Conservation (phyloP, 345 rosid genomes). For the Trapa incisa region DNA sequence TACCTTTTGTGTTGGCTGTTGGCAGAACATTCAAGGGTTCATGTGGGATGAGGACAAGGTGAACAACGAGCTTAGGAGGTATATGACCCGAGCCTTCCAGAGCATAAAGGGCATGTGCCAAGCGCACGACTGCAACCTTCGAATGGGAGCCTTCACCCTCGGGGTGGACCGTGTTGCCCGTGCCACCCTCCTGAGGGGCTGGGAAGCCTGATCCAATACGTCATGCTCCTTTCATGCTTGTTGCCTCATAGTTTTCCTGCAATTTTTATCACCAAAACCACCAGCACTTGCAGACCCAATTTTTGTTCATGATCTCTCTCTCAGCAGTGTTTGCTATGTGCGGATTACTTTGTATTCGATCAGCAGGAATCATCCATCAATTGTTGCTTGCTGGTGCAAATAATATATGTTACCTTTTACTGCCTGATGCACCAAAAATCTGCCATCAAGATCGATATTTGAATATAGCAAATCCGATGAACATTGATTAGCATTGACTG, state of each 20-base stretch:
- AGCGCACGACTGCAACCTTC: constrained; percentile 67
- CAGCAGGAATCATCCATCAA: not conserved
- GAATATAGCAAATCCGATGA: too few species aligned
- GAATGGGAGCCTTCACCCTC: constrained; percentile 99
- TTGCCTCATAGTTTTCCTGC: not conserved
- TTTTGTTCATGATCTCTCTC: not conserved
- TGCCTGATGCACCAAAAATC: too few species aligned
- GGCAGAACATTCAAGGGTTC: constrained; percentile 97
- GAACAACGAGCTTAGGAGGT: constrained; percentile 56
- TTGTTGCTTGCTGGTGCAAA: not conserved
- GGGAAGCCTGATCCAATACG: constrained; percentile 56
- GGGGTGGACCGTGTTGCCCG: constrained; percentile 94
- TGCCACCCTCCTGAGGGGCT: constrained; percentile 76
- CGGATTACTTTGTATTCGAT: not conserved
- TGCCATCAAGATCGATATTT: too few species aligned
- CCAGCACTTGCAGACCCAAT: not conserved
- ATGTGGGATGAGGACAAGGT: constrained; percentile 98
- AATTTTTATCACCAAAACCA: not conserved
- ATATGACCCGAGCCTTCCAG: constrained; percentile 82
- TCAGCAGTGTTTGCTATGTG: not conserved
- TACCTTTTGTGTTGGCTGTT: not conserved
- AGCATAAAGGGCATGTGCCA: constrained; percentile 88
- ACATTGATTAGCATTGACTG: too few species aligned
- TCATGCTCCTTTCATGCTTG: not conserved
- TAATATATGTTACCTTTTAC: not conserved